A percentile compares a stretch with the other conserved stretches of the same genome.
Conservation (phyloP, 805 yeast species). For the Wickerhamiella occidentalis region DNA sequence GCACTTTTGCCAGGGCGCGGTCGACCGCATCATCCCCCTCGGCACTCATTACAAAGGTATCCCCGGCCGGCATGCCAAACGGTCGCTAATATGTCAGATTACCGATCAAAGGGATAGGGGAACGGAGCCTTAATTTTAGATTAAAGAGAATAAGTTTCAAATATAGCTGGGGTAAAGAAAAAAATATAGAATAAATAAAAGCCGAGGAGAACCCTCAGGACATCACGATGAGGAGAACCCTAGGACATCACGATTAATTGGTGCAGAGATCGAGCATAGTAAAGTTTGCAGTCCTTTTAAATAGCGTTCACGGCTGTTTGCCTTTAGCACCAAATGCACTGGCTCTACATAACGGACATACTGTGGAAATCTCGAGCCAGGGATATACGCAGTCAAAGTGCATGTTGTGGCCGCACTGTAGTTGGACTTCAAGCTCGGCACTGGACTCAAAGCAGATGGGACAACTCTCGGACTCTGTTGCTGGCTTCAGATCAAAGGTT, state of each 20-base stretch:
- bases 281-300: too few relatives aligned
- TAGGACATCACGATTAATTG: too few relatives aligned
- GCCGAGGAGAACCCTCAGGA: too few relatives aligned
- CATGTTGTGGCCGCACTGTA: constrained; percentile 12
- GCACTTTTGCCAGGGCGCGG: constrained; percentile 24
- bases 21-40: constrained; percentile 7
- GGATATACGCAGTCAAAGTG: constrained; percentile 10
- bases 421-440: constrained; percentile 2
- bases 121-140: background rate
- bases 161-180: too few relatives aligned
- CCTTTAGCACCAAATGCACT: background rate
- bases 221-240: too few relatives aligned
- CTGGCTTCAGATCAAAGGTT: background rate
- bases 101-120: background rate
- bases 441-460: constrained; percentile 13
- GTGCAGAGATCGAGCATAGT: too few relatives aligned
- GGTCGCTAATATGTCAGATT: background rate
- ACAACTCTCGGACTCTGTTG: background rate
- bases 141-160: background rate
- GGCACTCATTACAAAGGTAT: background rate
- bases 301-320: background rate
- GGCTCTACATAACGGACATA: constrained; percentile 13
- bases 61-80: background rate
- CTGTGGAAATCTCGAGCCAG: constrained; percentile 11
- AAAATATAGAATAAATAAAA: background rate